Percentiles rank a stretch among this genome's conserved stretches.
phyloP scores from a whole-genome alignment of 202 grass and related monocot genomes.

The Setaria italica region DNA sequence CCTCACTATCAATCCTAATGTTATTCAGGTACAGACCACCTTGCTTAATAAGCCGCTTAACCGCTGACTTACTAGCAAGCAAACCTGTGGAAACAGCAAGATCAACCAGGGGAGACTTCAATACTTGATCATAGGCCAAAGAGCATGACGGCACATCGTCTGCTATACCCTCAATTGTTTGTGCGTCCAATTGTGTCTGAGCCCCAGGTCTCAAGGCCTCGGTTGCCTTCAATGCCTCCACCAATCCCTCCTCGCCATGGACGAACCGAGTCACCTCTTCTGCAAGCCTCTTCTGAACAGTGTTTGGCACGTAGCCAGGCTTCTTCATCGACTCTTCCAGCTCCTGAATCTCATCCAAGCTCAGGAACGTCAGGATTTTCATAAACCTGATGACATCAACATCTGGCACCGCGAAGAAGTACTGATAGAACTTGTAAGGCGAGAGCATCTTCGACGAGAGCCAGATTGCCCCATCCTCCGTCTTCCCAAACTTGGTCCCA shows the following conservation, averaged over 20 bases:
- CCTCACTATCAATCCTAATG: constrained; percentile 67
- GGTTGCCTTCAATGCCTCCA: constrained; percentile 85
- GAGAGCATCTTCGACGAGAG: constrained; percentile 78
- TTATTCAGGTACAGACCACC: constrained; percentile 96
- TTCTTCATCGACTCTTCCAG: constrained; percentile 84
- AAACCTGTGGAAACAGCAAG: constrained; percentile 82
- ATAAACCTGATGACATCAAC: constrained; percentile 81
- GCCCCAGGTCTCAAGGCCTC: constrained; percentile 83
- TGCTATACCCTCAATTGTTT: constrained; percentile 90
- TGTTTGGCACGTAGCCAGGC: constrained; percentile 75
- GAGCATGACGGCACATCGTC: constrained; percentile 83
- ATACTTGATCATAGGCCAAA: constrained; percentile 73
- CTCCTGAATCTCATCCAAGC: constrained; percentile 80
- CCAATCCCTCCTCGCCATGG: constrained; percentile 84
- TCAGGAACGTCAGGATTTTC: constrained; percentile 85
- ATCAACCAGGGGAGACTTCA: constrained; percentile 89
- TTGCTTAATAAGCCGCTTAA: constrained; percentile 82
- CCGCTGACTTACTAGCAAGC: constrained; percentile 73
- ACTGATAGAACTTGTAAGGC: constrained; percentile 89
- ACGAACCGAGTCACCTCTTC: constrained; percentile 97
- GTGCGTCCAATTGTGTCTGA: constrained; percentile 70
- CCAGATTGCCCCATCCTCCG: constrained; percentile 92
- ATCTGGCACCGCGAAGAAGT: constrained; percentile 86
- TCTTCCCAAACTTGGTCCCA: constrained; percentile 94
- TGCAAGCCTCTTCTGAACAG: constrained; percentile 75